These are phyloP conservation scores for Dendrocalamus latiflorus DNA, from an alignment of 202 grass and related monocot species.

Conservation along the genomic window DNA sequence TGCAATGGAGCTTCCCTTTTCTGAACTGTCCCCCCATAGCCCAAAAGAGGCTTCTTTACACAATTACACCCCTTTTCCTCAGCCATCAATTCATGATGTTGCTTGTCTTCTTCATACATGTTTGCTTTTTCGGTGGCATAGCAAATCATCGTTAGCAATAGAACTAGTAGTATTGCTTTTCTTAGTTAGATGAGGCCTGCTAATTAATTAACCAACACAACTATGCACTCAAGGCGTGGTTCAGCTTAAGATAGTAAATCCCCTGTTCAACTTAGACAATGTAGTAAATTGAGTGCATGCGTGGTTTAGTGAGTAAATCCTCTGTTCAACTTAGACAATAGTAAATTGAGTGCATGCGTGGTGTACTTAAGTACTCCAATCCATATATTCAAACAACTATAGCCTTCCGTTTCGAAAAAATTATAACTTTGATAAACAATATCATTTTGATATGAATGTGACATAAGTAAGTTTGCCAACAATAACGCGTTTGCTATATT, in stretches of 20 bases:
- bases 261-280: background rate
- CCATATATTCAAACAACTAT: background rate
- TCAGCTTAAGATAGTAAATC: background rate
- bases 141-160: background rate
- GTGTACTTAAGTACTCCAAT: background rate
- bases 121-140: background rate
- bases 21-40: background rate
- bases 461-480: background rate
- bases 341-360: background rate
- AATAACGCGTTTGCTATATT: background rate
- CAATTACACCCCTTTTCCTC: background rate
- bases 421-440: background rate
- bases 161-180: background rate
- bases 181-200: background rate
- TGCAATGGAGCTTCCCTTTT: background rate
- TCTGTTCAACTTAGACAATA: background rate
- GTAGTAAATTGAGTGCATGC: background rate
- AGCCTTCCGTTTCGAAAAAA: background rate
- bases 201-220: background rate
- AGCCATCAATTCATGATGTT: conserved; percentile 1
- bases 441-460: background rate
- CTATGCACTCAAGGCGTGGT: background rate
- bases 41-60: conserved; percentile 8
- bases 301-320: background rate
- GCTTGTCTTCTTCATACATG: conserved; percentile 5